These are phyloP conservation scores for Thalassiosira exigua DNA, from an alignment of 352 stramenopile genomes.

Conservation along the genomic window DNA sequence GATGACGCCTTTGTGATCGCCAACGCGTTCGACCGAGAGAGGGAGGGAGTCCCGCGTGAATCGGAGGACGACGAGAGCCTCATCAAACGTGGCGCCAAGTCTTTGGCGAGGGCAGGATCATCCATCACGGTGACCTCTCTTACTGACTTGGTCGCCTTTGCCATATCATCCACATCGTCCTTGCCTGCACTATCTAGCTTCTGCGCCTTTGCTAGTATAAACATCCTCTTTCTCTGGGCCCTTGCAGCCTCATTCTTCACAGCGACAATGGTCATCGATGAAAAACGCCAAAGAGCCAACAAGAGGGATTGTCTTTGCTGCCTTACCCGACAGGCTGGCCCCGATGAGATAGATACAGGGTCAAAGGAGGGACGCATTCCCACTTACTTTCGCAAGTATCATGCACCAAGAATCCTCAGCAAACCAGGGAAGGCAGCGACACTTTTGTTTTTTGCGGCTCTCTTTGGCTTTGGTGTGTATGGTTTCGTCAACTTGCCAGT, in stretches of 20 bases:
- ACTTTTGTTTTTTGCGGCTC: slow-evolving; percentile 51
- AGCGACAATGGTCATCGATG: slow-evolving; percentile 79
- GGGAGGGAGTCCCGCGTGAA: slow-evolving; percentile 46
- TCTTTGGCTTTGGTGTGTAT: slow-evolving; percentile 64
- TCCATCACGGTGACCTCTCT: slow-evolving; percentile 81
- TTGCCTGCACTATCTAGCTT: slow-evolving; percentile 78
- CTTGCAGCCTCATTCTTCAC: slow-evolving; percentile 83
- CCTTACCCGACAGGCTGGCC: slow-evolving; percentile 50
- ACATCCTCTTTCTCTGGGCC: slow-evolving; percentile 80
- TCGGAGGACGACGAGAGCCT: slow-evolving; percentile 57
- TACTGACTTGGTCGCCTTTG: slow-evolving; percentile 84
- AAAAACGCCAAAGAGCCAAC: slow-evolving; percentile 75
- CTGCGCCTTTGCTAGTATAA: slow-evolving; percentile 76
- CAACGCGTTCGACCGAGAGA: slow-evolving; percentile 78
- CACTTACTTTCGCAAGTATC: slow-evolving; percentile 67
- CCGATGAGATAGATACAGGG: slow-evolving; percentile 49
- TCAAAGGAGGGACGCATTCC: slow-evolving; percentile 63
- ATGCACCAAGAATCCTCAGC: slow-evolving; percentile 66
- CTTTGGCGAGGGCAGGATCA: slow-evolving; percentile 58
- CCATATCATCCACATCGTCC: slow-evolving; percentile 70
- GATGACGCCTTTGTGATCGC: slow-evolving; percentile 84
- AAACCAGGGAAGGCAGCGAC: slow-evolving; percentile 50
- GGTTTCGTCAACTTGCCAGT: slow-evolving; percentile 66
- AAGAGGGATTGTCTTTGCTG: slow-evolving; percentile 80
- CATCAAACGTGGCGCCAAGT: slow-evolving; percentile 36